Conservation (phyloP, 148 eudicot genomes). For the Rhododendron griersonianum region DNA sequence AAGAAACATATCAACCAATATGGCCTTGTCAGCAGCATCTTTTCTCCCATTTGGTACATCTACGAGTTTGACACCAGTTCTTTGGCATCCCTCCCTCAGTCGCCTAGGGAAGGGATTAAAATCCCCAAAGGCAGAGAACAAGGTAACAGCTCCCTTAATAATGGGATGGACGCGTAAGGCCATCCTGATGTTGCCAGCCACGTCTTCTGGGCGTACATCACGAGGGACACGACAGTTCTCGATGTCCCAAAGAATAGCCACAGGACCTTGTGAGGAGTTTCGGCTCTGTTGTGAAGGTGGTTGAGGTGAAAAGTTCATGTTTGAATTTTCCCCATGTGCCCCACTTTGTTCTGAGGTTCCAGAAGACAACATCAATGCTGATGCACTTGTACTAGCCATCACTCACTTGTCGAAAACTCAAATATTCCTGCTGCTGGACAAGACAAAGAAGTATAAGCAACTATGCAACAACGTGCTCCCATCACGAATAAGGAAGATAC, state of each 20-base stretch:
- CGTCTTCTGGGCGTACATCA: slow-evolving; percentile 89
- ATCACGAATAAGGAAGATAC: background rate
- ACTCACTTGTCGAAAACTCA: background rate
- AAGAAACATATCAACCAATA: slow-evolving; percentile 94
- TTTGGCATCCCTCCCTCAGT: slow-evolving; percentile 93
- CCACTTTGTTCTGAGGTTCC: slow-evolving; percentile 13
- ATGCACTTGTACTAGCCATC: background rate
- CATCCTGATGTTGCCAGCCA: slow-evolving; percentile 88
- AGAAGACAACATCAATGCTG: background rate
- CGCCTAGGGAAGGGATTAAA: slow-evolving; percentile 86
- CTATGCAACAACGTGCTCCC: background rate
- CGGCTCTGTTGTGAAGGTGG: slow-evolving; percentile 30
- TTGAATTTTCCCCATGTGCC: slow-evolving; percentile 21
- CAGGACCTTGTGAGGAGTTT: slow-evolving; percentile 47
- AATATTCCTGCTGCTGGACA: background rate
- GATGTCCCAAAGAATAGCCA: slow-evolving; percentile 96
- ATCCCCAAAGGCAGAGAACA: slow-evolving; percentile 92
- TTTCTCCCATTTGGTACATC: slow-evolving; percentile 97
- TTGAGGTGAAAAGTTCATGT: slow-evolving; percentile 20
- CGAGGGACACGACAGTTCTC: slow-evolving; percentile 96
- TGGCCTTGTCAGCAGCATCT: slow-evolving; percentile 98
- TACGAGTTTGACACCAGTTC: slow-evolving; percentile 88
- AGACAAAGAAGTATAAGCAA: background rate
- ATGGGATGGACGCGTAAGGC: slow-evolving; percentile 83
- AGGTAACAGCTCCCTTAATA: slow-evolving; percentile 70